Base-by-base conservation (phyloP, 2,329 filamentous ascomycete genomes). In the Colletotrichum simmondsii region DNA sequence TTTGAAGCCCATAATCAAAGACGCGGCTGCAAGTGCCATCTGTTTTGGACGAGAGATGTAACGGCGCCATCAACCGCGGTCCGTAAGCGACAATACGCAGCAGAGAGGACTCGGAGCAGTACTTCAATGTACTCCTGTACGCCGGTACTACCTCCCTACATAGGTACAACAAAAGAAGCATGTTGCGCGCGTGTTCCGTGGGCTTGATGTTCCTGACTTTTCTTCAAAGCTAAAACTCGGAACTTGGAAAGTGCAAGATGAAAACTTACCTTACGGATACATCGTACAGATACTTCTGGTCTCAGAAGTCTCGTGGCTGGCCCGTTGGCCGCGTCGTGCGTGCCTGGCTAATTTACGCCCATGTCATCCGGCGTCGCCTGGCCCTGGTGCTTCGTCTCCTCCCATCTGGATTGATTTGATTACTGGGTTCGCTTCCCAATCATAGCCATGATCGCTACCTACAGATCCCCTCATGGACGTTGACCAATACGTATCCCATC, bases 381-480 rank as follows among this genome's bases (percentile, higher is more conserved):
- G 60, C 42, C 56, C 35, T 57, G 32, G 24, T 24, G 59, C 14
- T 42, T 59, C 52, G 65, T 63, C 24, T 61, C 57, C 32, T 57
- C 58, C 49, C 56, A 68, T 68, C 61, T 63, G 58, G 35, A 46
- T 28, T 49, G 42, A 22, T 12, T 46, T 14, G 22, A 28, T 28
- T 70, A 12, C 22, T 57, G 32, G 63, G 63, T 32, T 54, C 68
- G 54, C 49, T 32, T 67, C 63, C 52, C 52, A 64, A 57, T 65
- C 32, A 56, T 30, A 57, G 62, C 19, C 62, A 54, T 54, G 64
- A 49, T 58, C 35, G 64, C 53, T 52, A 42, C 24, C 24, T 24
- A 42, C 37, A 14, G 37, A 42, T 42, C 37, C 37, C 37, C 16
- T 19, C 16, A 8, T 7, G 14, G 37, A 19, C 37, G 16, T 49